phyloP scores from a whole-genome alignment of 2,329 filamentous ascomycete species.

The Fusarium circinatum region DNA sequence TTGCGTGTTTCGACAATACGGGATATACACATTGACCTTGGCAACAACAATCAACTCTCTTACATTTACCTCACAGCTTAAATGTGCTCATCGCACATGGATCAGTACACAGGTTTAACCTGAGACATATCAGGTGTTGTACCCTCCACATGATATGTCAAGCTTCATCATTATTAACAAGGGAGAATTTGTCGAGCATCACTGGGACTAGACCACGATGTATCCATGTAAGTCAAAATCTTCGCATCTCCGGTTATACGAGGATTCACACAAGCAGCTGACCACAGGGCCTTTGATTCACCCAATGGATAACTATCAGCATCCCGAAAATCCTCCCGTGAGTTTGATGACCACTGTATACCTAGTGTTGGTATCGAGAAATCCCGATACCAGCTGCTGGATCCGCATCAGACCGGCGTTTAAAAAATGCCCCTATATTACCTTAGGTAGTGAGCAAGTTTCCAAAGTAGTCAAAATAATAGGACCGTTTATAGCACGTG shows the following conservation, averaged over 20 bases:
- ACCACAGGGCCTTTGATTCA: constrained; percentile 1
- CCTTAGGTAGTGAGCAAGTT: neutral
- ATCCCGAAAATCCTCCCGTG: neutral
- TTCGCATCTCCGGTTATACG: neutral
- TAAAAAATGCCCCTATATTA: neutral
- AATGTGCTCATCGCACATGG: neutral
- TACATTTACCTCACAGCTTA: neutral
- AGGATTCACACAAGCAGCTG: constrained; percentile 3
- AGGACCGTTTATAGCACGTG: constrained; percentile 24
- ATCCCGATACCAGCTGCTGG: constrained; percentile 3
- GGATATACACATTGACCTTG: neutral
- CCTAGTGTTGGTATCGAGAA: constrained; percentile 9
- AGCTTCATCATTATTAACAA: neutral
- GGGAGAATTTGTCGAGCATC: neutral
- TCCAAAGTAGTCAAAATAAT: neutral
- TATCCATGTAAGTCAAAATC: constrained; percentile 10
- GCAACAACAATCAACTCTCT: neutral
- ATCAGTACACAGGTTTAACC: neutral
- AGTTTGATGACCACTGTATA: neutral
- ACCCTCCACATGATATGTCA: neutral
- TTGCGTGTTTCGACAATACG: too few relatives aligned
- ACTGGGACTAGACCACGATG: neutral
- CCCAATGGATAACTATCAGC: neutral
- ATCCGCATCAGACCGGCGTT: constrained; percentile 6
- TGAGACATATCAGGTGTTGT: neutral